Evolutionary conservation across 2,329 filamentous ascomycete genomes (phyloP).

Genomic region (Colletotrichum eremochloae): DNA sequence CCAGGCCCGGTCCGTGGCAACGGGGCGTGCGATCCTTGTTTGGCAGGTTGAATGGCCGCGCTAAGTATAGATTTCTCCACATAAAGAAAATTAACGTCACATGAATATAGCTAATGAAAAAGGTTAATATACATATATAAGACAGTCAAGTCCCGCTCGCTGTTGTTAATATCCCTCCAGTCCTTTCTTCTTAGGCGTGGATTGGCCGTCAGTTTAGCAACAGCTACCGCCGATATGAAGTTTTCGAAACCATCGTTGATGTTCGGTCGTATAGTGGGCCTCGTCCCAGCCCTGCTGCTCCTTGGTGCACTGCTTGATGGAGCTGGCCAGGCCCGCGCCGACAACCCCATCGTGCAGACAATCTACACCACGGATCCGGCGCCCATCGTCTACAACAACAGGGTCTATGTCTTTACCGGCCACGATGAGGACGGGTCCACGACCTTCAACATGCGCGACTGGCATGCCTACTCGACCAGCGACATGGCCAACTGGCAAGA

Average conservation of each 20-base stretch:
- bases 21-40: not conserved
- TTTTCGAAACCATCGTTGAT: not conserved
- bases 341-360: not conserved
- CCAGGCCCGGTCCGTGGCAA: not conserved
- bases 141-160: not conserved
- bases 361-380: slow-evolving; percentile 44
- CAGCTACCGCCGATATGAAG: not conserved
- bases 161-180: not conserved
- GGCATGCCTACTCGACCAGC: slow-evolving; percentile 50
- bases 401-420: slow-evolving; percentile 50
- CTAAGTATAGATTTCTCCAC: not conserved
- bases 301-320: not conserved
- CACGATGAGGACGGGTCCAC: slow-evolving; percentile 49
- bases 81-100: no score
- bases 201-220: not conserved
- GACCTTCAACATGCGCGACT: slow-evolving; percentile 50
- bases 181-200: not conserved
- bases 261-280: not conserved
- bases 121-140: not conserved
- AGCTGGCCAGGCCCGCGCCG: not conserved
- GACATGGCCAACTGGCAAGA: slow-evolving; percentile 54
- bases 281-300: not conserved
- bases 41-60: no score
- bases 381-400: slow-evolving; percentile 48
- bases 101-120: not conserved